A percentile compares a stretch with the other conserved stretches of the same genome.
Conservation (phyloP, 176 grass and related monocot genomes). For the Rhynchospora tenuis region DNA sequence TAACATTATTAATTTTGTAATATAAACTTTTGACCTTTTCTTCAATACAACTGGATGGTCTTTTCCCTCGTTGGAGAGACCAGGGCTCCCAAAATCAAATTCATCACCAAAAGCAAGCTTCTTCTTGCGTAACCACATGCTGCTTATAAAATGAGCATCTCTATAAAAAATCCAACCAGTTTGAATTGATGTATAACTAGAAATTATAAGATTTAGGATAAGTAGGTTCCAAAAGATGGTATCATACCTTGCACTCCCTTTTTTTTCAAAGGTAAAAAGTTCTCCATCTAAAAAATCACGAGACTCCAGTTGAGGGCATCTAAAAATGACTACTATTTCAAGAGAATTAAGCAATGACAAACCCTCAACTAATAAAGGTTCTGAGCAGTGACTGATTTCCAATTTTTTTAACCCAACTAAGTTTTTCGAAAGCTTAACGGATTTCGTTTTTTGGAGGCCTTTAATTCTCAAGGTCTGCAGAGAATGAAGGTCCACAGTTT, state of each 20-base stretch:
- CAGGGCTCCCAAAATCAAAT: neutral
- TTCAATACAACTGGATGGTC: neutral
- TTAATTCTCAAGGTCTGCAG: constrained; percentile 24
- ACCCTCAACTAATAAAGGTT: constrained; percentile 19
- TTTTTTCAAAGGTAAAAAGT: neutral
- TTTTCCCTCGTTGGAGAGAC: neutral
- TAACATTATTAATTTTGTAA: neutral
- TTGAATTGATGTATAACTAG: neutral
- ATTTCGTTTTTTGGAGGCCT: constrained; percentile 10
- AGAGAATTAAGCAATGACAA: constrained; percentile 13
- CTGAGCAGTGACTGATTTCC: constrained; percentile 23
- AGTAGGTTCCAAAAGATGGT: neutral
- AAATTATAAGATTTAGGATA: neutral
- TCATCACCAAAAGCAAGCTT: neutral
- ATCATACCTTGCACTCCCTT: neutral
- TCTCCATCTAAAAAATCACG: neutral
- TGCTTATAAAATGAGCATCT: neutral
- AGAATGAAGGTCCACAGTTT: constrained; percentile 8
- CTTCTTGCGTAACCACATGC: neutral
- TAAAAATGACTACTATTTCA: constrained; percentile 20
- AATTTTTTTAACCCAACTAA: constrained; percentile 19
- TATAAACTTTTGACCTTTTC: neutral
- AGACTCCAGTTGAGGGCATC: constrained; percentile 18
- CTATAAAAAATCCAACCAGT: neutral
- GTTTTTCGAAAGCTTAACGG: neutral